Conservation (phyloP, 2,329 filamentous ascomycete genomes). For the Exophiala calicioides region DNA sequence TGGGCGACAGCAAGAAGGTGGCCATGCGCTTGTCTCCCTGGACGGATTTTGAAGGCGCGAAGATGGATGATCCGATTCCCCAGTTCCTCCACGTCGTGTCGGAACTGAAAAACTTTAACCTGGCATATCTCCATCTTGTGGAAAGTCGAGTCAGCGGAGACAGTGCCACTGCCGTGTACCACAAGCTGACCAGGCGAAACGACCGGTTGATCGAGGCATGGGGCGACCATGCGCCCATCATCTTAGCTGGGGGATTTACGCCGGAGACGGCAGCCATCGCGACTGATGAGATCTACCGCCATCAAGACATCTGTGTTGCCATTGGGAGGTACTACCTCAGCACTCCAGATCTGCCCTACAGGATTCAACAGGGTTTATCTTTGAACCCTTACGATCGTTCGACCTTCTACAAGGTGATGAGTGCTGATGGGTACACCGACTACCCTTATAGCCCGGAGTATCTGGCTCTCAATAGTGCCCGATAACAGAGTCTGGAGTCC, state of each 20-base stretch:
- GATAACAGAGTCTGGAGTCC: too few species aligned
- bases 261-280: conserved; percentile 42
- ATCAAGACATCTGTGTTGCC: conserved; percentile 43
- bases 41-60: conserved; percentile 55
- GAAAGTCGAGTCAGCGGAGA: conserved; percentile 37
- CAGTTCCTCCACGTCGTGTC: conserved; percentile 59
- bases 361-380: conserved; percentile 40
- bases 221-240: conserved; percentile 45
- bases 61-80: conserved; percentile 57
- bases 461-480: too few species aligned
- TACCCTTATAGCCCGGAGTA: conserved; percentile 14
- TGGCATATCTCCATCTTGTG: conserved; percentile 61
- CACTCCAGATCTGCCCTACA: conserved; percentile 51
- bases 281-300: conserved; percentile 26
- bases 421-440: conserved; percentile 9
- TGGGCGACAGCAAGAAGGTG: conserved; percentile 42
- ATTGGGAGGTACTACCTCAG: conserved; percentile 52
- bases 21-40: conserved; percentile 51
- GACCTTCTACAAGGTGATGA: conserved; percentile 13
- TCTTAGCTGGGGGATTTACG: conserved; percentile 53
- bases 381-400: conserved; percentile 11
- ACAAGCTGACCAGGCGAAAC: not conserved
- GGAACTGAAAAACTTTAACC: conserved; percentile 51
- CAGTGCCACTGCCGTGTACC: not conserved
- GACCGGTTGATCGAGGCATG: conserved; percentile 39